Evolutionary conservation across 192 early-diverging fungal species (phyloP).

Genomic region (Thamnidium elegans): DNA sequence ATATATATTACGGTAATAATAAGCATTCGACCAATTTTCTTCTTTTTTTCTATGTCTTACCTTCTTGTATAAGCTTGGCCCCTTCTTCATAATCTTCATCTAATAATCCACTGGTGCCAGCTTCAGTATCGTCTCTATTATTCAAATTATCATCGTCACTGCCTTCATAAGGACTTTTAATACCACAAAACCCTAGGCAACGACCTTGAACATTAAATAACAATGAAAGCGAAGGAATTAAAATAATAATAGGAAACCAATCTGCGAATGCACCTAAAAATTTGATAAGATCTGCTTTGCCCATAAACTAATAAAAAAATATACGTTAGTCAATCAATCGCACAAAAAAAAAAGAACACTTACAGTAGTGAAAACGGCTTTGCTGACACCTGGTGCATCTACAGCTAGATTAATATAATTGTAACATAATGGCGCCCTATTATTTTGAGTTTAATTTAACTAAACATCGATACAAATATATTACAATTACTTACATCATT

Average conservation of each 20-base stretch:
- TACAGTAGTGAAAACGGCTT: constrained; percentile 50
- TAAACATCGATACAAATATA: background rate
- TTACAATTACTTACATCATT: constrained; percentile 50
- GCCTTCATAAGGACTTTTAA: constrained; percentile 40
- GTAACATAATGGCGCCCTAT: constrained; percentile 81
- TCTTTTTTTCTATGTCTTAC: constrained; percentile 8
- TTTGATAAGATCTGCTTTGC: constrained; percentile 83
- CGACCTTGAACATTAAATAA: constrained; percentile 83
- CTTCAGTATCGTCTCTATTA: constrained; percentile 34
- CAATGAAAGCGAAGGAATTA: constrained; percentile 71
- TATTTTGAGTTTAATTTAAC: constrained; percentile 14
- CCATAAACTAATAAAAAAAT: constrained; percentile 57
- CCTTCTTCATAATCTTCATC: constrained; percentile 35
- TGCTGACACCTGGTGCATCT: constrained; percentile 34
- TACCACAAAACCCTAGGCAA: constrained; percentile 64
- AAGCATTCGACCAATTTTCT: background rate
- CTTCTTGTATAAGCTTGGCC: constrained; percentile 28
- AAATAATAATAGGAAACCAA: constrained; percentile 83
- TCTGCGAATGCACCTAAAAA: constrained; percentile 87
- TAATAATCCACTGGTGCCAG: background rate
- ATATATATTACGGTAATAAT: background rate
- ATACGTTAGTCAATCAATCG: background rate
- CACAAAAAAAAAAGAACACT: background rate
- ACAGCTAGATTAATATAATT: constrained; percentile 83
- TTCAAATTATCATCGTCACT: constrained; percentile 37